Percentiles rank a stretch among this genome's conserved stretches.
phyloP scores from a whole-genome alignment of 805 yeast species.

The Lachancea lanzarotensis region DNA sequence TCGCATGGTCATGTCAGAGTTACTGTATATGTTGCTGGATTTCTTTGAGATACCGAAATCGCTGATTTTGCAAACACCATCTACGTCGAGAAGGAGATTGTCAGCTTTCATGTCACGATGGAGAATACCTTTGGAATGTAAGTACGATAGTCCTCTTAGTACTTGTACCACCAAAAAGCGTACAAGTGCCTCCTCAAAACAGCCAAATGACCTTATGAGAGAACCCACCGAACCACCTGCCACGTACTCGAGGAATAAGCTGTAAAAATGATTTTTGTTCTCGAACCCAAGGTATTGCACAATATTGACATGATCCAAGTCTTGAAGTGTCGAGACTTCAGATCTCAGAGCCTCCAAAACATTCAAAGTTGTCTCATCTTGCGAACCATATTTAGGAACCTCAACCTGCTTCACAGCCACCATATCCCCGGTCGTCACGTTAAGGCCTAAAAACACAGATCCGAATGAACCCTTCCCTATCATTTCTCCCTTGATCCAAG shows the following conservation, averaged over 20 bases:
- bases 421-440: constrained; percentile 97
- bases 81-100: constrained; percentile 76
- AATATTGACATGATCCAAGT: constrained; percentile 86
- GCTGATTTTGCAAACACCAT: constrained; percentile 91
- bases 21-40: constrained; percentile 77
- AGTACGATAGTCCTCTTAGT: constrained; percentile 74
- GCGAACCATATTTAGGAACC: constrained; percentile 43
- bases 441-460: constrained; percentile 81
- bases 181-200: constrained; percentile 73
- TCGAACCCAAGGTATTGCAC: constrained; percentile 97
- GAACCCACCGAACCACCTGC: constrained; percentile 97
- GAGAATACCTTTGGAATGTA: constrained; percentile 79
- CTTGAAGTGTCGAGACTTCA: constrained; percentile 91
- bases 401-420: constrained; percentile 95
- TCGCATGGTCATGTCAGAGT: constrained; percentile 96
- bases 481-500: constrained; percentile 96
- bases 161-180: constrained; percentile 73
- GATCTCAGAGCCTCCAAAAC: constrained; percentile 77
- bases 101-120: constrained; percentile 96
- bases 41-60: constrained; percentile 95
- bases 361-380: constrained; percentile 43
- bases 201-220: constrained; percentile 73
- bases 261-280: constrained; percentile 61
- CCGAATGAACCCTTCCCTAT: constrained; percentile 98
- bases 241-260: constrained; percentile 88